Conservation (phyloP, 768 basidiomycete genomes). For the Russula ochroleuca region DNA sequence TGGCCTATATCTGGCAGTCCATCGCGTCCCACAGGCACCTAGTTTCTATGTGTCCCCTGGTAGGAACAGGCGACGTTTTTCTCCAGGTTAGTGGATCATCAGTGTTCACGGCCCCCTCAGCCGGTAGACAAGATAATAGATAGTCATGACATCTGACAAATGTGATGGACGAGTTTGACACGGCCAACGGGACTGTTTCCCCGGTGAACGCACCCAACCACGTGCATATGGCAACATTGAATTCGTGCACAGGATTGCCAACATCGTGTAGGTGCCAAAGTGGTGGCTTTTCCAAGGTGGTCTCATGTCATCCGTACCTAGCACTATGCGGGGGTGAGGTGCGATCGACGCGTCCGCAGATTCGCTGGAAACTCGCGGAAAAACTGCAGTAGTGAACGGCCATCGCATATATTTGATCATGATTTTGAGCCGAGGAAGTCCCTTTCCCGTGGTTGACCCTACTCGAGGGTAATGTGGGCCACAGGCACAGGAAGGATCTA, state of each 20-base stretch:
- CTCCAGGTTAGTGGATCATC: background rate
- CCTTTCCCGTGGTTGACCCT: background rate
- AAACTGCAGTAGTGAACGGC: background rate
- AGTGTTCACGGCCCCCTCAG: background rate
- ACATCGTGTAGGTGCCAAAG: background rate
- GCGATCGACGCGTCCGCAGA: slow-evolving; percentile 10
- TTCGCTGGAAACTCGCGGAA: background rate
- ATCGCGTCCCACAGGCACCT: background rate
- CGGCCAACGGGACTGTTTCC: background rate
- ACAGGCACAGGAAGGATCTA: background rate
- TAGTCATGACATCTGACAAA: background rate
- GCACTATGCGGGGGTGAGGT: background rate
- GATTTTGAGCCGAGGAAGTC: background rate
- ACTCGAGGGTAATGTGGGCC: slow-evolving; percentile 15
- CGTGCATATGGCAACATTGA: background rate
- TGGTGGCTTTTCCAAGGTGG: slow-evolving; percentile 5
- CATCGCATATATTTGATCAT: background rate
- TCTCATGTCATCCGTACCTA: background rate
- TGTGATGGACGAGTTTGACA: background rate
- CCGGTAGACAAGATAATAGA: background rate
- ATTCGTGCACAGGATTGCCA: slow-evolving; percentile 3
- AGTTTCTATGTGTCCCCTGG: background rate
- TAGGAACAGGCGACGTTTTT: background rate
- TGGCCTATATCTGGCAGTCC: slow-evolving; percentile 14
- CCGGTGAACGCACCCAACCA: background rate